These are phyloP conservation scores for Sporothrix humicola DNA, from an alignment of 2,329 filamentous ascomycete genomes.

Conservation along the genomic window DNA sequence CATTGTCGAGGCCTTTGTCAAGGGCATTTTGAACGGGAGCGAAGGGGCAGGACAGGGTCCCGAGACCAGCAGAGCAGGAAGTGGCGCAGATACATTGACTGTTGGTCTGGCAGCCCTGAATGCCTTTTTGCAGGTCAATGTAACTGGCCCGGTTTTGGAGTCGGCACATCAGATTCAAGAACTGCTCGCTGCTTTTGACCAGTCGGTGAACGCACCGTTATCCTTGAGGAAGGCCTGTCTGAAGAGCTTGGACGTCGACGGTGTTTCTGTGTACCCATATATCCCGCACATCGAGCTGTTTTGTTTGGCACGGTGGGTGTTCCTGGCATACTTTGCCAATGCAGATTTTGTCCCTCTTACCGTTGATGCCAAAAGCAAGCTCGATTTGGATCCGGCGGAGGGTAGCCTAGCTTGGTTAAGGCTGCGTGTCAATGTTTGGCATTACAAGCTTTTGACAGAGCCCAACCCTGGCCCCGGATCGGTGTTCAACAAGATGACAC, in stretches of 20 bases:
- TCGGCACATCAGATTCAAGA: conserved; percentile 42
- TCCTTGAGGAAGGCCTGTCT: conserved; percentile 65
- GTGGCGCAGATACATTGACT: conserved; percentile 41
- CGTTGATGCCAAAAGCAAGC: conserved; percentile 29
- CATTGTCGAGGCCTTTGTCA: conserved; percentile 32
- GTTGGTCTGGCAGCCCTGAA: conserved; percentile 73
- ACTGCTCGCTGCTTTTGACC: conserved; percentile 43
- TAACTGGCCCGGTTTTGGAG: conserved; percentile 81
- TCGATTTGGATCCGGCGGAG: conserved; percentile 43
- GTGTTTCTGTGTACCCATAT: conserved; percentile 82
- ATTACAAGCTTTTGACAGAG: conserved; percentile 65
- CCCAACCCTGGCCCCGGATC: conserved; percentile 60
- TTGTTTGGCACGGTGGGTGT: conserved; percentile 64
- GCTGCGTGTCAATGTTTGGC: conserved; percentile 74
- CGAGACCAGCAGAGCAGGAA: not conserved
- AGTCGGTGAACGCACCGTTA: conserved; percentile 41
- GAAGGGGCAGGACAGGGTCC: not conserved
- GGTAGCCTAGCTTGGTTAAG: conserved; percentile 63
- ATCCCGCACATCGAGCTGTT: conserved; percentile 86
- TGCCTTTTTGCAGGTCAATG: conserved; percentile 83
- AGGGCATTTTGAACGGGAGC: not conserved
- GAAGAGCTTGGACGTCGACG: conserved; percentile 76
- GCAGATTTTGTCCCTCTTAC: not conserved
- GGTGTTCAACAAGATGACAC: conserved; percentile 60
- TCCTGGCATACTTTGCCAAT: not conserved